A percentile compares a stretch with the other conserved stretches of the same genome.
Conservation (phyloP, 306 rosid genomes). For the Lathyrus aphaca region DNA sequence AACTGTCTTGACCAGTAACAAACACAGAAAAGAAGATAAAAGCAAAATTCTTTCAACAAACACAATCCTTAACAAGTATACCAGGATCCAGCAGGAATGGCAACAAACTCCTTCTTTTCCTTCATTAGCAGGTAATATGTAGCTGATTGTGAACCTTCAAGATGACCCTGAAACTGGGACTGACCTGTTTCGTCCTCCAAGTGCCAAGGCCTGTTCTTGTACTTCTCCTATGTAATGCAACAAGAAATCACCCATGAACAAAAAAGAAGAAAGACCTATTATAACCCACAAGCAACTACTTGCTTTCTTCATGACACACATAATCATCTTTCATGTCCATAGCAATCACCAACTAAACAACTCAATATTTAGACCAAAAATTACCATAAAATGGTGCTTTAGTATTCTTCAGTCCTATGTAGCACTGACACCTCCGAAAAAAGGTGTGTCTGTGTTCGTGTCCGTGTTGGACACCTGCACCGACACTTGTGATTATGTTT, state of each 20-base stretch:
- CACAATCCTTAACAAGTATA: constrained; percentile 41
- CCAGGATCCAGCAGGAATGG: constrained; percentile 99
- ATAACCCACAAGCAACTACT: constrained; percentile 8
- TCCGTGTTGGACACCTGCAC: no score
- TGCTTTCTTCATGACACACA: constrained; percentile 19
- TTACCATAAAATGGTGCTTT: background rate
- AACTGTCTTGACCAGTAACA: constrained; percentile 18
- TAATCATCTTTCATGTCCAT: background rate
- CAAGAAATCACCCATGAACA: constrained; percentile 29
- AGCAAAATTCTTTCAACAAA: constrained; percentile 11
- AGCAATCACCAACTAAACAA: constrained; percentile 15
- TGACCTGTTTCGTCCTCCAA: constrained; percentile 98
- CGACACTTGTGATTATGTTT: no score
- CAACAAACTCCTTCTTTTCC: constrained; percentile 91
- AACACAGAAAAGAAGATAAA: constrained; percentile 19
- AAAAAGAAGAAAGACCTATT: background rate
- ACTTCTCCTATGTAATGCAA: constrained; percentile 68
- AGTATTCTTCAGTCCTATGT: background rate
- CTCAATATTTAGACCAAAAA: constrained; percentile 9
- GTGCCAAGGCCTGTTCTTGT: constrained; percentile 93
- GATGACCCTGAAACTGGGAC: constrained; percentile 85
- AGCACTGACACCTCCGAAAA: no score
- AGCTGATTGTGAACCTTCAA: constrained; percentile 93
- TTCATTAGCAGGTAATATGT: constrained; percentile 80
- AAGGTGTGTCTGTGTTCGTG: no score